Percentiles rank a stretch among this genome's conserved stretches.
These are phyloP conservation scores for Psidium guajava DNA, from an alignment of 345 rosid genomes.

Conservation along the genomic window DNA sequence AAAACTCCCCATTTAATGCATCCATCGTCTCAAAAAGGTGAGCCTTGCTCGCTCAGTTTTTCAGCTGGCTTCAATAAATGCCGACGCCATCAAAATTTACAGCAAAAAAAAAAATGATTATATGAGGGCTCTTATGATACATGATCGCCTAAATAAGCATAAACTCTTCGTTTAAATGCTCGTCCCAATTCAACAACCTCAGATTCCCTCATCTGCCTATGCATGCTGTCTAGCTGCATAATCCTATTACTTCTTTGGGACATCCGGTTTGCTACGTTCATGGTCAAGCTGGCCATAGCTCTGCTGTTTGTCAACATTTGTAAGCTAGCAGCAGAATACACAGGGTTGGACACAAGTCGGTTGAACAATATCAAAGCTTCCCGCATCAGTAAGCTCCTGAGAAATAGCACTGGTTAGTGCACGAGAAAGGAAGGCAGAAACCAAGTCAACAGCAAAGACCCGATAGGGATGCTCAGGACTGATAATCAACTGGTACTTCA, in stretches of 20 bases:
- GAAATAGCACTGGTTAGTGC: neutral
- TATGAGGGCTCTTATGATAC: neutral
- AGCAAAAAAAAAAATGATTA: neutral
- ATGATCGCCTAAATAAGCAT: conserved; percentile 47
- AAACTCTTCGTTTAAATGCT: conserved; percentile 55
- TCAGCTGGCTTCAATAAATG: neutral
- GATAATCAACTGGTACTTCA: neutral
- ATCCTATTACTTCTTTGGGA: conserved; percentile 29
- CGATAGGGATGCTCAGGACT: neutral
- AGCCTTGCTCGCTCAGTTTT: neutral
- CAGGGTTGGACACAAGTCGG: conserved; percentile 57
- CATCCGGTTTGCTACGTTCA: conserved; percentile 60
- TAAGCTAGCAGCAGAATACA: conserved; percentile 41
- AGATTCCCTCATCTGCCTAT: conserved; percentile 34
- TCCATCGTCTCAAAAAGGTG: neutral
- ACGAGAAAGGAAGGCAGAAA: neutral
- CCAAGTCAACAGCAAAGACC: neutral
- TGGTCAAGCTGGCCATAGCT: conserved; percentile 68
- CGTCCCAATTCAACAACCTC: conserved; percentile 62
- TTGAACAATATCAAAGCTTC: conserved; percentile 76
- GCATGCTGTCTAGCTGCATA: conserved; percentile 11
- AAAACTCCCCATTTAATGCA: neutral
- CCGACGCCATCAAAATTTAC: neutral
- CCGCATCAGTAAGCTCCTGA: conserved; percentile 59
- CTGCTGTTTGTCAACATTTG: conserved; percentile 50